Percentiles rank a stretch among this genome's conserved stretches.
These are phyloP conservation scores for Chlamydomonas incerta DNA, from an alignment of 139 green algal genomes.

Conservation along the genomic window DNA sequence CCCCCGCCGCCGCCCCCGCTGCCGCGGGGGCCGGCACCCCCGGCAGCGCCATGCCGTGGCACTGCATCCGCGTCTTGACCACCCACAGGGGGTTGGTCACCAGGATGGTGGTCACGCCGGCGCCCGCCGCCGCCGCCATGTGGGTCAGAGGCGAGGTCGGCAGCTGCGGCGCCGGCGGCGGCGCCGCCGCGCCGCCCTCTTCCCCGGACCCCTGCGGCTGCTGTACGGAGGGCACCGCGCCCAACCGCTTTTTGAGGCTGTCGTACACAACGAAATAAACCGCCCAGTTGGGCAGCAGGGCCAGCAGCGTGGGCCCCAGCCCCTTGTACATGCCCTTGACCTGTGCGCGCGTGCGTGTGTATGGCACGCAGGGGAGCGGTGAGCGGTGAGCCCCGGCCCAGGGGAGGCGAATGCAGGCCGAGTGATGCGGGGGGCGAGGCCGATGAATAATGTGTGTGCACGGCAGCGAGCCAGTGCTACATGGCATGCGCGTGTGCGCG, in stretches of 20 bases:
- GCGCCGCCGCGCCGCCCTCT: too few relatives aligned
- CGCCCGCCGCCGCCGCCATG: conserved; percentile 86
- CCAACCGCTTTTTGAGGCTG: conserved; percentile 16
- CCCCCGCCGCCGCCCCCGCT: conserved; percentile 67
- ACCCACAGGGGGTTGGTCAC: conserved; percentile 98
- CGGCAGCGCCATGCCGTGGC: conserved; percentile 69
- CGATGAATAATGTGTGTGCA: too few relatives aligned
- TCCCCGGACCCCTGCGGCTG: too few relatives aligned
- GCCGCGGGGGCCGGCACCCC: background rate
- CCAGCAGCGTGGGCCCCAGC: conserved; percentile 92
- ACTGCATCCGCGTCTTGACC: conserved; percentile 96
- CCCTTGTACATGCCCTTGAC: conserved; percentile 89
- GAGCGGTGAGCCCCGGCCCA: too few relatives aligned
- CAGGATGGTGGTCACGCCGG: conserved; percentile 85
- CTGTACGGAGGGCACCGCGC: background rate
- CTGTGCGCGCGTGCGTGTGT: background rate
- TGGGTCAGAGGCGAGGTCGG: conserved; percentile 60
- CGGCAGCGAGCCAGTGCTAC: too few relatives aligned
- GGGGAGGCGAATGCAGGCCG: too few relatives aligned
- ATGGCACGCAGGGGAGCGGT: too few relatives aligned
- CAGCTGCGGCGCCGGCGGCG: background rate
- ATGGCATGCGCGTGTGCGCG: too few relatives aligned
- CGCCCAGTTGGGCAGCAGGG: conserved; percentile 98
- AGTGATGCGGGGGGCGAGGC: too few relatives aligned
- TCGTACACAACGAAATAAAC: conserved; percentile 66